Evolutionary conservation across 805 yeast species (phyloP).

Genomic region (Teunomyces gatunensis): DNA sequence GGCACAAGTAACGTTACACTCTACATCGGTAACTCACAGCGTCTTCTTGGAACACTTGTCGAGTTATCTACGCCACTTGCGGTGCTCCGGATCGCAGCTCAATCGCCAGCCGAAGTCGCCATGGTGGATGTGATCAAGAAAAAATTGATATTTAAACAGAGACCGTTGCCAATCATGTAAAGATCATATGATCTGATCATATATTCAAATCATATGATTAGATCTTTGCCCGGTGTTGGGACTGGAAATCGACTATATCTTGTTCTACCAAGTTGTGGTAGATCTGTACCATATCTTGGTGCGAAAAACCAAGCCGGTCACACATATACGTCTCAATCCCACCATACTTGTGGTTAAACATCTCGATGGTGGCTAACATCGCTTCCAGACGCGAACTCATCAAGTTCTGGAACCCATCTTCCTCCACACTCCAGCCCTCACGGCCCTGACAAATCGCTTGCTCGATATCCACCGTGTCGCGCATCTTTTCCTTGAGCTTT

Average conservation of each 20-base stretch:
- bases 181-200: neutral
- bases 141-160: slow-evolving; percentile 59
- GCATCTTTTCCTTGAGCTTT: slow-evolving; percentile 27
- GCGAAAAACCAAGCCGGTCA: slow-evolving; percentile 41
- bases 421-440: slow-evolving; percentile 38
- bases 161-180: slow-evolving; percentile 80
- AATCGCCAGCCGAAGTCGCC: slow-evolving; percentile 24
- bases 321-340: slow-evolving; percentile 50
- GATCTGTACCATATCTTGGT: slow-evolving; percentile 40
- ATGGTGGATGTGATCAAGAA: slow-evolving; percentile 58
- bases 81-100: slow-evolving; percentile 46
- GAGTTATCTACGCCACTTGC: slow-evolving; percentile 65
- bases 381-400: slow-evolving; percentile 66
- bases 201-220: too few relatives aligned
- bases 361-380: slow-evolving; percentile 61
- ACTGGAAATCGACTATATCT: slow-evolving; percentile 10
- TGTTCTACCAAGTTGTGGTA: slow-evolving; percentile 24
- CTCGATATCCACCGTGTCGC: slow-evolving; percentile 18
- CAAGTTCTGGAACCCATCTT: slow-evolving; percentile 58
- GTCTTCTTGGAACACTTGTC: slow-evolving; percentile 61
- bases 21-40: slow-evolving; percentile 65
- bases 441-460: slow-evolving; percentile 35
- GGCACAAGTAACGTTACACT: slow-evolving; percentile 49
- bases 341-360: slow-evolving; percentile 51
- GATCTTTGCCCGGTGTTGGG: slow-evolving; percentile 6